Evolutionary conservation across 352 stramenopile genomes (phyloP), one percentile per base, ranked within the genome.

Genomic region (Globisporangium barbulae): DNA sequence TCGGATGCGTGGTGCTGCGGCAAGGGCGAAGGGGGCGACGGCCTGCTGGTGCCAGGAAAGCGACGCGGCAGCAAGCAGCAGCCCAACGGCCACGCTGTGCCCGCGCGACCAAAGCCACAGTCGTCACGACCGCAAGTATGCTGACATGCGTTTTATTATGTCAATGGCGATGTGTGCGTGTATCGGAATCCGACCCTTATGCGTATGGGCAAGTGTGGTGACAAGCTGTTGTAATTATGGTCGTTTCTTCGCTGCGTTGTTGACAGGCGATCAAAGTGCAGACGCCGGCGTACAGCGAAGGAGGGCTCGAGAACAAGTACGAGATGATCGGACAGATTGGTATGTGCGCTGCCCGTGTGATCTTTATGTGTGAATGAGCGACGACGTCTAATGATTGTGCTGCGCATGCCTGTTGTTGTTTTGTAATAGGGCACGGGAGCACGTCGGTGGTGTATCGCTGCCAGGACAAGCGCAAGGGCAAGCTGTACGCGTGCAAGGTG

Each of bases 391-490:
- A 48, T 39, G 6, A 37, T 28, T 49, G 31, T 50, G n/a, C 35
- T 64, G 44, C 25, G 25, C 25, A 2, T 13, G 13, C 10, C 12
- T 53, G 6, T 25, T 53, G 37, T 28, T 19, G 35, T 15, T 41
- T 17, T 37, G 31, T 37, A 15, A 45, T 15, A 96, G 88, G 88
- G 31, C 79, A 93, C 49, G 88, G 88, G 49, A 91, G 85, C 58
- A 94, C 88, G 22, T 93, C 88, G 15, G 71, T 96, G 25, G 87
- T 93, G 64, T 93, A 96, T 54, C 82, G 87, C 49, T 96, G 88
- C 62, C 70, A 79, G 22, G 76, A 91, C n/a, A 76, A 78, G 56
- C 75, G 76, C 48, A 81, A 74, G 2, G 84, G 81, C 19, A 74
- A 61, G 15, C 47, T 83, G 17, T 76, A 76, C 21, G 88, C 88